Evolutionary conservation across 768 basidiomycete genomes (phyloP).

Genomic region (Macrolepiota fuliginosa): DNA sequence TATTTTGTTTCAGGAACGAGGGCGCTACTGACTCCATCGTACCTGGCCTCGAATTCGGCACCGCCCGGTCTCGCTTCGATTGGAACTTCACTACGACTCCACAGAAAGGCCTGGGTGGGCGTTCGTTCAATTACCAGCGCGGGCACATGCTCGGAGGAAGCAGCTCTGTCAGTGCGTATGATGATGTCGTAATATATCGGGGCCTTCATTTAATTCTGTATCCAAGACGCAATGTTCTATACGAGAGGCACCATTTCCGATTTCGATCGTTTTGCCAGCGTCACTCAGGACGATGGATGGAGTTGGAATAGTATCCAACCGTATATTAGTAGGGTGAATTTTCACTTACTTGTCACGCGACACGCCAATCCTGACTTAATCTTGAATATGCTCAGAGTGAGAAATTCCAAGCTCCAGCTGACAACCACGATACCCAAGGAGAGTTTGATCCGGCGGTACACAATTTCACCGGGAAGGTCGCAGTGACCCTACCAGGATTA

Average conservation of each 20-base stretch:
- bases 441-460: slow-evolving; percentile 22
- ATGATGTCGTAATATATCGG: background rate
- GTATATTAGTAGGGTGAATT: slow-evolving; percentile 21
- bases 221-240: slow-evolving; percentile 14
- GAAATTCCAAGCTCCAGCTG: slow-evolving; percentile 18
- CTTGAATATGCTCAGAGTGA: slow-evolving; percentile 12
- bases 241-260: slow-evolving; percentile 14
- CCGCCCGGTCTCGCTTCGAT: slow-evolving; percentile 11
- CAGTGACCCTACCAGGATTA: slow-evolving; percentile 17
- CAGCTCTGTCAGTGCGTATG: slow-evolving; percentile 10
- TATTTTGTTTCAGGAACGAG: slow-evolving; percentile 18
- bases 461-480: slow-evolving; percentile 17
- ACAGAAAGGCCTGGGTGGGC: slow-evolving; percentile 24
- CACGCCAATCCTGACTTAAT: background rate
- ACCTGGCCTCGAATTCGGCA: slow-evolving; percentile 14
- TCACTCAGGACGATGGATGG: slow-evolving; percentile 14
- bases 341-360: background rate
- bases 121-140: slow-evolving; percentile 23
- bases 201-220: background rate
- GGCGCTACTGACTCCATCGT: slow-evolving; percentile 17
- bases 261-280: slow-evolving; percentile 14
- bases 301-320: slow-evolving; percentile 13
- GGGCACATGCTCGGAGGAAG: slow-evolving; percentile 32
- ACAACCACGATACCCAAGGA: slow-evolving; percentile 17
- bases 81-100: slow-evolving; percentile 33